These are phyloP conservation scores for Rhizophagus clarus DNA, from an alignment of 192 early-diverging fungal species.

Conservation along the genomic window DNA sequence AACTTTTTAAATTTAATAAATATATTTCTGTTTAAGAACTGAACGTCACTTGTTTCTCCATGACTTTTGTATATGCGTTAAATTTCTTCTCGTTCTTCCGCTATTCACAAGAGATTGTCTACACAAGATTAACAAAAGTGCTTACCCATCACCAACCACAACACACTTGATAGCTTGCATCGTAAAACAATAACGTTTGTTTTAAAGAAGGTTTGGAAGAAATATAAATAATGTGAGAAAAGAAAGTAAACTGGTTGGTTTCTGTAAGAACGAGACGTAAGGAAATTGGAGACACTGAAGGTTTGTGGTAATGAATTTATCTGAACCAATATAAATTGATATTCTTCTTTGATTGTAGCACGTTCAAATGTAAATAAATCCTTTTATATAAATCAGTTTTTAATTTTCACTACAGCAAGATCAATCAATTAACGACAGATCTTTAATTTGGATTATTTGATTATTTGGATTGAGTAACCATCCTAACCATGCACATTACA, in stretches of 20 bases:
- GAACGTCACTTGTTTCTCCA: not conserved
- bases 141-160: conserved; percentile 82
- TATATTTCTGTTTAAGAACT: not conserved
- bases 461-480: not conserved
- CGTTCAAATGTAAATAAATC: not conserved
- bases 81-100: not conserved
- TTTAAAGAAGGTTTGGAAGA: not conserved
- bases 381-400: not conserved
- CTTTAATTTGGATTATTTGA: not conserved
- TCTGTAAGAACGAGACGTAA: not conserved
- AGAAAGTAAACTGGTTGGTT: not conserved
- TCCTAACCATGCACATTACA: too few species aligned
- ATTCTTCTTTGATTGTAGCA: not conserved
- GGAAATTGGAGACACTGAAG: not conserved
- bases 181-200: not conserved
- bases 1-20: not conserved
- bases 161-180: conserved; percentile 95
- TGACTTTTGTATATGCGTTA: not conserved
- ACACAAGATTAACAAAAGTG: not conserved
- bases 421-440: not conserved
- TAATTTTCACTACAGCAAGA: not conserved
- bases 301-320: not conserved
- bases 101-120: not conserved
- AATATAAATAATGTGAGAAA: not conserved
- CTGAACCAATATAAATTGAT: not conserved